Evolutionary conservation across 2,329 filamentous ascomycete genomes (phyloP), one percentile per base, ranked within the genome.

Genomic region (Fusarium verticillioides): DNA sequence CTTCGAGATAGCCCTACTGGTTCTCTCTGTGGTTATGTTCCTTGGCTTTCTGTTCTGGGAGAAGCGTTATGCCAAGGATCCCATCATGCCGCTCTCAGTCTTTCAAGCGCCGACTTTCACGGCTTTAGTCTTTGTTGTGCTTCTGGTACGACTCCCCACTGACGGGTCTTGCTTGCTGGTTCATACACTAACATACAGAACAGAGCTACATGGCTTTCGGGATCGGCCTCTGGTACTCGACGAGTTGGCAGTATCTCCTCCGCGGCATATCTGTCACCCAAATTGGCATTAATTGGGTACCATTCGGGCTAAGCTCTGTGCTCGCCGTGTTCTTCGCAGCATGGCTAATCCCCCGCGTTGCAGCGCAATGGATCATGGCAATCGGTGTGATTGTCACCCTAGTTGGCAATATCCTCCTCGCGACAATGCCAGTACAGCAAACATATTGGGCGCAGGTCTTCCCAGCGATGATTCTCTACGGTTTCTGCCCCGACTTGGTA

Each of bases 201-300:
- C 9, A 59, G 56, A 82, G 79, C 36, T 87, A 85, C 75, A 87
- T 87, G 85, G 80, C 83, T 2, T 79, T 85, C 19, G 85, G 85
- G 0, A 86, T 84, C n/a, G 76, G 82, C 0, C 76, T 86, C 12
- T 88, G 85, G 84, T 88, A 88, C 76, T 81, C 84, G 52, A 76
- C 84, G 2, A 77, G 83, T 8, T 87, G 84, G 84, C 77, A 84
- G 36, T 82, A 85, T 63, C 42, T 83, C 15, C 75, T 87, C 8
- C 83, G 85, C 18, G 74, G 82, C n/a, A 79, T 79, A 79, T 50
- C 73, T 83, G 9, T 84, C 82, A 3, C 68, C 0, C 54, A 43
- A 11, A 52, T 57, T 23, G 61, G 66, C 5, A 9, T 66, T 2
- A 23, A 66, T 2, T 70, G 65, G 9, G 32, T 70, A 0, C 66